A percentile compares a stretch with the other conserved stretches of the same genome.
Evolutionary conservation across 352 stramenopile genomes (phyloP).

Genomic region (Pythium periplocum): DNA sequence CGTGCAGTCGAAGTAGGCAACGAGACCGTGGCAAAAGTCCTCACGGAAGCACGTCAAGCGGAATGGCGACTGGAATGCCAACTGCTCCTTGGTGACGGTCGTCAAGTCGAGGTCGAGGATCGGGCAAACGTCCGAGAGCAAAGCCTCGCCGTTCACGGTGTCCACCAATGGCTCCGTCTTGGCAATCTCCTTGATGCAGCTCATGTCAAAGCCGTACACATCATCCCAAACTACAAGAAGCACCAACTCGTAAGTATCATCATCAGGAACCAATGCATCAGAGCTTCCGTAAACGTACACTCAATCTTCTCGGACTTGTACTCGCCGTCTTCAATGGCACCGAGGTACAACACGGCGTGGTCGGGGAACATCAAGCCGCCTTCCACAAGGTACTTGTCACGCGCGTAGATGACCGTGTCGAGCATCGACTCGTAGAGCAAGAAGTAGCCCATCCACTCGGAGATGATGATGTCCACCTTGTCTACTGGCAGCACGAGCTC

Average conservation of each 20-base stretch:
- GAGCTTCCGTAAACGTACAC: conserved; percentile 32
- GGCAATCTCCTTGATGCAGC: conserved; percentile 95
- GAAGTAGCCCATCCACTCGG: conserved; percentile 99
- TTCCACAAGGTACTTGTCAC: conserved; percentile 93
- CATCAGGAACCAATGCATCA: conserved; percentile 2
- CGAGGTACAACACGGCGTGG: conserved; percentile 94
- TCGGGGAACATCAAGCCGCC: conserved; percentile 95
- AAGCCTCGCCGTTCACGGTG: conserved; percentile 89
- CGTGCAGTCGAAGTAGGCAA: conserved; percentile 98
- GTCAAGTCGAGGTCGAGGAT: conserved; percentile 92
- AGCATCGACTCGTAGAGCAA: conserved; percentile 98
- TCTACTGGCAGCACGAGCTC: conserved; percentile 90
- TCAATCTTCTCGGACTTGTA: conserved; percentile 93
- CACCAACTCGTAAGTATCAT: conserved; percentile 3
- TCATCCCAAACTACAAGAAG: conserved; percentile 92
- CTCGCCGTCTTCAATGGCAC: conserved; percentile 94
- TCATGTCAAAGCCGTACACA: conserved; percentile 99
- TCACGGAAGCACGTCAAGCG: conserved; percentile 88
- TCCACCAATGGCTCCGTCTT: conserved; percentile 97
- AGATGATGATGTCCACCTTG: conserved; percentile 97
- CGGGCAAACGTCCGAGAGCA: conserved; percentile 89
- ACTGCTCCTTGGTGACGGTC: conserved; percentile 92
- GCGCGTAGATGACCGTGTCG: conserved; percentile 94
- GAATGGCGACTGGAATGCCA: conserved; percentile 92
- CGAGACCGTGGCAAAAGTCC: conserved; percentile 95